phyloP scores from a whole-genome alignment of 257 asterid species.

The Leptodermis oblonga region DNA sequence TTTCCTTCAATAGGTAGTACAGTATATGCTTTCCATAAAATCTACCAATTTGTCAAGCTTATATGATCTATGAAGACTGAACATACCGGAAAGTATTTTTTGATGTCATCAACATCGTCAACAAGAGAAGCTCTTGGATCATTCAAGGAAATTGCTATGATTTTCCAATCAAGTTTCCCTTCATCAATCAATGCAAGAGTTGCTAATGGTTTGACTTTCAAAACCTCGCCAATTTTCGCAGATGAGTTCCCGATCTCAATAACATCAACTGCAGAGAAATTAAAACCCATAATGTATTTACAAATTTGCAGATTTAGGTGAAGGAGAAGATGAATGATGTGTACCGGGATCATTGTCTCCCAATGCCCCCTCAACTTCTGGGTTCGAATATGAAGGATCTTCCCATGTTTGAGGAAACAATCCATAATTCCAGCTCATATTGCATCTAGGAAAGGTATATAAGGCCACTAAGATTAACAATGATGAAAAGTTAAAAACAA shows the following conservation, averaged over 20 bases:
- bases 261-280: conserved; percentile 73
- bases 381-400: conserved; percentile 77
- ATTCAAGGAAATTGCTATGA: conserved; percentile 83
- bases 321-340: not conserved
- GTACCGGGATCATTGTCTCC: conserved; percentile 98
- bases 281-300: conserved; percentile 1
- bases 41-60: not conserved
- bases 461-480: not conserved
- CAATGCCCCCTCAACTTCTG: conserved; percentile 94
- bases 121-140: conserved; percentile 94
- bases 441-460: conserved; percentile 46
- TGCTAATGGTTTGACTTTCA: conserved; percentile 90
- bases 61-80: not conserved
- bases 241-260: conserved; percentile 83
- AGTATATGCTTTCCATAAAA: not conserved
- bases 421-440: conserved; percentile 97
- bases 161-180: conserved; percentile 99
- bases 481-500: not conserved
- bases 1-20: not conserved
- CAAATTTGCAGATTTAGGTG: not conserved
- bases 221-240: conserved; percentile 68
- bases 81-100: conserved; percentile 89
- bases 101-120: conserved; percentile 81
- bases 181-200: conserved; percentile 97
- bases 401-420: conserved; percentile 99